Percentiles rank a stretch among this genome's conserved stretches.
These are phyloP conservation scores for Fraxinus greggii DNA, from an alignment of 305 asterid species.

Conservation along the genomic window DNA sequence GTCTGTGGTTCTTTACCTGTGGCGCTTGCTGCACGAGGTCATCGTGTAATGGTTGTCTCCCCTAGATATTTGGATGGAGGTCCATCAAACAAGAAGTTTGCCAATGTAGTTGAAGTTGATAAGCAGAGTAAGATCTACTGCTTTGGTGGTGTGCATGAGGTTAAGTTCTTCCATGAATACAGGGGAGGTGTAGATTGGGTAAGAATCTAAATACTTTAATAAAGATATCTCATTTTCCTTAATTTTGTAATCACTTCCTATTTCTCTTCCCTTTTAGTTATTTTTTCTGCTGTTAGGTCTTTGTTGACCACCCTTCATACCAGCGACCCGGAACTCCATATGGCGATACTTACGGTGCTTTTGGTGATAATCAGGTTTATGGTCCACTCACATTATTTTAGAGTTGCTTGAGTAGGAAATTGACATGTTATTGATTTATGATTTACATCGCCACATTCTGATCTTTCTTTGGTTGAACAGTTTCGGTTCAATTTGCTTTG, in stretches of 20 bases:
- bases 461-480: conserved; percentile 50
- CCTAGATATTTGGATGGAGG: conserved; percentile 72
- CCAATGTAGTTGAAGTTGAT: conserved; percentile 57
- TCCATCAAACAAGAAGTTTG: conserved; percentile 49
- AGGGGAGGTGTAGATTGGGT: conserved; percentile 99
- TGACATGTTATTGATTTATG: conserved; percentile 11
- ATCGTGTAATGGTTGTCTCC: conserved; percentile 90
- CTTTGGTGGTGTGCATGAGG: conserved; percentile 74
- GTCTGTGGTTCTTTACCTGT: conserved; percentile 95
- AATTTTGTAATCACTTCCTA: not conserved
- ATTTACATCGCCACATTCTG: conserved; percentile 17
- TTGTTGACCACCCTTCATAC: conserved; percentile 83
- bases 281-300: conserved; percentile 50
- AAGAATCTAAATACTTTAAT: conserved; percentile 16
- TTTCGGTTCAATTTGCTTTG: conserved; percentile 93
- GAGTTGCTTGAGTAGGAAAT: conserved; percentile 10
- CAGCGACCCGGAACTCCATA: conserved; percentile 92
- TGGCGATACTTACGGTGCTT: conserved; percentile 86
- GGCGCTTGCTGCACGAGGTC: conserved; percentile 81
- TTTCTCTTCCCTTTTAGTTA: not conserved
- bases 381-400: conserved; percentile 8
- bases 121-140: conserved; percentile 51
- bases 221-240: conserved; percentile 1
- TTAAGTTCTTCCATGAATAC: conserved; percentile 79
- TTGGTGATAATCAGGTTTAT: conserved; percentile 92